Evolutionary conservation across 805 yeast genomes (phyloP), one percentile per base, ranked within the genome.

Genomic region (Dipodascopsis tothii): DNA sequence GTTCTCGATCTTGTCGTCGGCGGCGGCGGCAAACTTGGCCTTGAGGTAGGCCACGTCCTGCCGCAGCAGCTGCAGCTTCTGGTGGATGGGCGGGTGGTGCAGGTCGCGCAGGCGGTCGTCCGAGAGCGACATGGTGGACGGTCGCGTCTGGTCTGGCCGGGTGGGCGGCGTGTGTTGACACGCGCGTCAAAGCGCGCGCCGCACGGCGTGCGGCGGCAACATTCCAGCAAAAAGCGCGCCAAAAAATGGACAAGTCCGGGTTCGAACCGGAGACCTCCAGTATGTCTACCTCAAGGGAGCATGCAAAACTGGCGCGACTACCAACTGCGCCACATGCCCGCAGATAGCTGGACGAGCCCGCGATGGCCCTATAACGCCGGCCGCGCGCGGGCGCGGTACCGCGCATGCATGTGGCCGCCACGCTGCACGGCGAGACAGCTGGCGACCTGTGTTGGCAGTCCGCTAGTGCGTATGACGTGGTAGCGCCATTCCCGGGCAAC

Each of bases 41-140:
- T 75, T 75, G 6, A 79, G 60, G 45, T 65, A 68, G 32, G 66
- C 64, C 35, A 78, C 62, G 46, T 79, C 84, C 45, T 69, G 43
- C 14, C 46, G 42, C 5, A 49, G 42, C 4, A 51, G 44, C 20
- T 51, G 55, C 14, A 51, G 46, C 21, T 46, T 45, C 23, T 51
- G 54, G 28, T 51, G 55, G 37, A 47, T 39, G 2, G 53, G 53
- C 20, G 53, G 52, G 37, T 49, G 53, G 25, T 49, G 53, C 6
- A 49, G 40, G 21, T 46, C 42, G 16, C 41, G 53, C 11, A 49
- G 44, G 25, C 42, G 44, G 37, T 44, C 41, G 30, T 49, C 53
- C 2, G 45, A 43, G 17, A 49, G 41, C 32, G 11, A 27, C 32
- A 27, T n/a, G 32, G n/a, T 11, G n/a, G n/a, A 27, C 11, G 11